These are phyloP conservation scores for Phlyctochytrium arcticum DNA, from an alignment of 192 early-diverging fungal genomes.

Conservation along the genomic window DNA sequence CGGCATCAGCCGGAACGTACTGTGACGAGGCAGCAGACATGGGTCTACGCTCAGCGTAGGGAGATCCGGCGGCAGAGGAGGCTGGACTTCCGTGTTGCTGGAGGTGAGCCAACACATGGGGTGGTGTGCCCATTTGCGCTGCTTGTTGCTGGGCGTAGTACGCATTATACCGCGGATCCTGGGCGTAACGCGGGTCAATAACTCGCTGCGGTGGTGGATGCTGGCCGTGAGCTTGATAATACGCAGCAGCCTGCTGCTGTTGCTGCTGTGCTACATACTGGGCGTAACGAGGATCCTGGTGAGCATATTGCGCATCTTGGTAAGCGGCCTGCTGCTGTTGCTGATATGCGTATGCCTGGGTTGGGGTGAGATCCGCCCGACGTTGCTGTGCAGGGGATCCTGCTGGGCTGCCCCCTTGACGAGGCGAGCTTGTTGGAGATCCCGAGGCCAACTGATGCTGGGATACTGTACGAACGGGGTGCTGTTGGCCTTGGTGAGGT, in stretches of 20 bases:
- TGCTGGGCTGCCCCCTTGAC: background rate
- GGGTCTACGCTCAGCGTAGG: background rate
- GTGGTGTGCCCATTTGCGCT: background rate
- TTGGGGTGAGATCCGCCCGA: background rate
- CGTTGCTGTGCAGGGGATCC: slow-evolving; percentile 16
- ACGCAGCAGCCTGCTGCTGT: slow-evolving; percentile 15
- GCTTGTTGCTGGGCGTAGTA: slow-evolving; percentile 18
- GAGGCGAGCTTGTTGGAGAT: background rate
- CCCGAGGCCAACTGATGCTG: too few species aligned
- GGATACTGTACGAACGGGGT: too few species aligned
- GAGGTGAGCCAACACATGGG: background rate
- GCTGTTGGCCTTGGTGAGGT: too few species aligned
- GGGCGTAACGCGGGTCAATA: slow-evolving; percentile 1
- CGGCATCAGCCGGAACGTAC: background rate
- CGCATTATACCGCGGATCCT: slow-evolving; percentile 23
- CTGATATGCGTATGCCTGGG: slow-evolving; percentile 6
- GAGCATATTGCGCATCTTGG: background rate
- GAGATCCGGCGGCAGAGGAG: background rate
- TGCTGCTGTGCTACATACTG: slow-evolving; percentile 22
- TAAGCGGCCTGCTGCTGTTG: slow-evolving; percentile 7
- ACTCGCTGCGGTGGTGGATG: background rate
- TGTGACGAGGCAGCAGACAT: background rate
- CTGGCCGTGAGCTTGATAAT: background rate
- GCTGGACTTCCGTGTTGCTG: background rate
- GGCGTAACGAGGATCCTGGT: background rate